phyloP scores from a whole-genome alignment of 495 filamentous ascomycete species.

The Neurospora sp. region DNA sequence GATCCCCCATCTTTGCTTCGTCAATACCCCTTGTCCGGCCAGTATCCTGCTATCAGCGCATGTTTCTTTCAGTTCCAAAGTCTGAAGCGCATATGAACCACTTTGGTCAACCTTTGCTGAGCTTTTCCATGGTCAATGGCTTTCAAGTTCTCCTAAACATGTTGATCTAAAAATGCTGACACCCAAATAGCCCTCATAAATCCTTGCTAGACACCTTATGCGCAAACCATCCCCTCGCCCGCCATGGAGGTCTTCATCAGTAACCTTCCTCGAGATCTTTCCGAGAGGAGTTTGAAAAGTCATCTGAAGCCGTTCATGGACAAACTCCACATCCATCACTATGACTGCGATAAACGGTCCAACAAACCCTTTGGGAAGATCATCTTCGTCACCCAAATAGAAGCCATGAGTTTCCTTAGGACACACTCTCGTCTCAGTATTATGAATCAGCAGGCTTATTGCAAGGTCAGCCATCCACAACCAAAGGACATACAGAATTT shows the following conservation, averaged over 20 bases:
- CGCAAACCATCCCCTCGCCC: background rate
- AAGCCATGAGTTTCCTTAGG: constrained; percentile 27
- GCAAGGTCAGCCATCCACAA: constrained; percentile 28
- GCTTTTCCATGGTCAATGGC: background rate
- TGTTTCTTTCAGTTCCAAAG: background rate
- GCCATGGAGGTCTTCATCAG: constrained; percentile 34
- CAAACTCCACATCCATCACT: constrained; percentile 25
- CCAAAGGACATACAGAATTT: constrained; percentile 20
- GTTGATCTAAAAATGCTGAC: background rate
- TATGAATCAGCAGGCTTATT: constrained; percentile 28
- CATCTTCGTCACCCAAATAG: constrained; percentile 24
- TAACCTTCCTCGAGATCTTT: constrained; percentile 27
- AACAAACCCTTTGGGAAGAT: constrained; percentile 19
- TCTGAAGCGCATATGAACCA: background rate
- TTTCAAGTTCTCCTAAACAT: background rate
- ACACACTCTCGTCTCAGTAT: constrained; percentile 26
- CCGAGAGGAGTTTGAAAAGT: constrained; percentile 18
- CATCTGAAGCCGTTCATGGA: constrained; percentile 26
- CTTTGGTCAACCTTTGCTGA: background rate
- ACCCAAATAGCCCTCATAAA: background rate
- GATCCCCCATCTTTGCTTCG: background rate
- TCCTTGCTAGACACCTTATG: background rate
- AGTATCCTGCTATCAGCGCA: no score
- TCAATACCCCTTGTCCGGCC: background rate
- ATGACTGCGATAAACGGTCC: constrained; percentile 23